phyloP scores from a whole-genome alignment of 371 early-diverging fungal genomes.

The Mucor velutinosus region DNA sequence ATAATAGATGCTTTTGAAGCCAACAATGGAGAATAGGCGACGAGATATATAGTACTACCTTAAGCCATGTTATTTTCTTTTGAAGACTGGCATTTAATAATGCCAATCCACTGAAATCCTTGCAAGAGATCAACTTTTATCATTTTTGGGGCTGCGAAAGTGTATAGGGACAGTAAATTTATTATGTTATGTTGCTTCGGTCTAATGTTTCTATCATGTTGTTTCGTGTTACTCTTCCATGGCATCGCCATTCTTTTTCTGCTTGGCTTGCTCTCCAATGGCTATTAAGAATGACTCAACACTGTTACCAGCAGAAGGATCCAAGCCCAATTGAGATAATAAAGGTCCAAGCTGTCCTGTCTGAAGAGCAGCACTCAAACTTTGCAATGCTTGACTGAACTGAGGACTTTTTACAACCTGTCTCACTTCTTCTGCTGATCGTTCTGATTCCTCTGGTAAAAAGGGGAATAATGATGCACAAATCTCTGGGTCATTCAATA shows the following conservation, averaged over 20 bases:
- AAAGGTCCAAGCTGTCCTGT: conserved; percentile 72
- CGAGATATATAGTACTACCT: no score
- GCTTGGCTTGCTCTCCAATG: conserved; percentile 58
- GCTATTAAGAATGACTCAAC: conserved; percentile 69
- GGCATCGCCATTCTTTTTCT: conserved; percentile 26
- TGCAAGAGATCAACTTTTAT: no score
- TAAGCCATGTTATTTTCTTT: no score
- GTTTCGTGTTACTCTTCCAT: conserved; percentile 27
- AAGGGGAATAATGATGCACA: conserved; percentile 60
- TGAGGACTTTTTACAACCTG: conserved; percentile 67
- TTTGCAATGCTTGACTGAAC: conserved; percentile 68
- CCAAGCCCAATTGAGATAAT: conserved; percentile 65
- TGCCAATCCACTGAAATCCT: no score
- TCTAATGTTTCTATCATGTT: not conserved
- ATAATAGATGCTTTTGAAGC: no score
- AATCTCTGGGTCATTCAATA: conserved; percentile 57
- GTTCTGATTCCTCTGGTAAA: conserved; percentile 57
- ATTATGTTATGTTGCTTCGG: no score
- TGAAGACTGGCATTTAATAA: no score
- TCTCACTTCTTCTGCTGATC: conserved; percentile 52
- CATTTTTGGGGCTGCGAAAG: no score
- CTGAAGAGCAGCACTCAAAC: conserved; percentile 63
- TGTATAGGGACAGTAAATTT: no score
- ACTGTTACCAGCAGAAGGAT: conserved; percentile 62
- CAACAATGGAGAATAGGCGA: no score